Base-by-base conservation (phyloP, 148 eudicot genomes). In the Suaeda aralocaspica region DNA sequence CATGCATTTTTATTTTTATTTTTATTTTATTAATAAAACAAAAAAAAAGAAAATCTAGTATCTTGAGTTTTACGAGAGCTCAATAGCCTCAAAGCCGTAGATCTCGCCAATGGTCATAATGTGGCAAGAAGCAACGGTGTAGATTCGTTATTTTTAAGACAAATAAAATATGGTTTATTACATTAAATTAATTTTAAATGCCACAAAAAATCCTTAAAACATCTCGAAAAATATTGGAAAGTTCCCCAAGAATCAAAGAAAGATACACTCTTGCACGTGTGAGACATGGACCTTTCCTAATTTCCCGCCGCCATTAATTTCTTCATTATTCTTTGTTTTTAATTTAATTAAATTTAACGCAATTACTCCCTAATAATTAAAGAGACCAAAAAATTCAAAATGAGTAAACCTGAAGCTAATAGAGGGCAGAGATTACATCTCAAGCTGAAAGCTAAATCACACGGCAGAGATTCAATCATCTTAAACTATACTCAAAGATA, bases 221-320 rank as follows among this genome's bases (percentile, higher is more conserved):
- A 21, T 64, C 45, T 39, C 45, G 50, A 65, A 64, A 72, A 28
- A 67, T 42, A 69, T 71, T 21, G 1, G 21, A 30, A 25, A 50
- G 4, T 65, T 55, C 61, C 53, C 5, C 57, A 39, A 56, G 45
- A 64, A 53, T 36, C 41, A 72, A 31, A 8, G 4, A 18, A 24
- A 68, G 49, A 72, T 19, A 63, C 39, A 63, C 75, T 49, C 22
- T 50, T 75, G 65, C 92, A 85, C 92, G 88, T 88, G 89, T 76
- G 69, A 44, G 68, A 44, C 73, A 68, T 79, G 82, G 76, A 62
- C 59, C 59, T 59, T 71, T 69, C 61, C 77, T 68, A 41, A 50
- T 56, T 64, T 74, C 34, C 53, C 81, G 81, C 79, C 83, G 83
- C 77, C 74, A 81, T 76, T 68, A 79, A 70, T 72, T 51, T 51